Conservation (phyloP, 2,329 filamentous ascomycete species). For the Davidsoniella virescens region DNA sequence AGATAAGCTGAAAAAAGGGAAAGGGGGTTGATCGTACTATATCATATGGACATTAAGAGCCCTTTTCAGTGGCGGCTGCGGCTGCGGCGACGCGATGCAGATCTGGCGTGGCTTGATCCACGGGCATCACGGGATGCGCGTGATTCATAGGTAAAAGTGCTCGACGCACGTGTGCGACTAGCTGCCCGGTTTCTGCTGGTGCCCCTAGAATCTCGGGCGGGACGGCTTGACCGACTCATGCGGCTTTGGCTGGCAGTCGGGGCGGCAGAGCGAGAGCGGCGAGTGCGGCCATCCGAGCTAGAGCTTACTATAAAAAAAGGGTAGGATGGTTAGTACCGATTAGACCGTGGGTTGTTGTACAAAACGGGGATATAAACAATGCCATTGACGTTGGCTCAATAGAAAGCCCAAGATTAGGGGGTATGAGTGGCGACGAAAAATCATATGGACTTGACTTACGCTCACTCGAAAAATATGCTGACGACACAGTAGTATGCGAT, state of each 20-base stretch:
- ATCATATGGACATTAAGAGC: background rate
- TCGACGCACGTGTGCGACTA: no score
- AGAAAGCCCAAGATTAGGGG: background rate
- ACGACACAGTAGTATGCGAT: conserved; percentile 4
- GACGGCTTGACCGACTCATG: conserved; percentile 4
- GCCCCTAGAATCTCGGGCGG: conserved; percentile 7
- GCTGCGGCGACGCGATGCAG: conserved; percentile 3
- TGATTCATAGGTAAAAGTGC: no score
- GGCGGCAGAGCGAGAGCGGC: conserved; percentile 13
- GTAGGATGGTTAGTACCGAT: conserved; percentile 15
- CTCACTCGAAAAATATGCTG: conserved; percentile 6
- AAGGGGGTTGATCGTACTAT: background rate
- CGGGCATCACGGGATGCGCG: background rate
- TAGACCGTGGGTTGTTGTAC: background rate
- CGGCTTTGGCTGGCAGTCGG: conserved; percentile 1
- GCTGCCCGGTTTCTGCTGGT: conserved; percentile 15
- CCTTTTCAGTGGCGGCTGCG: conserved; percentile 1
- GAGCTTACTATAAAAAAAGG: conserved; percentile 25
- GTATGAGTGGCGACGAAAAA: background rate
- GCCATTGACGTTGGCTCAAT: no score
- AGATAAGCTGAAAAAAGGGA: no score
- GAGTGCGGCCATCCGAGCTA: conserved; percentile 29
- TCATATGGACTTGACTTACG: background rate
- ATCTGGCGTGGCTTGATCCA: background rate
- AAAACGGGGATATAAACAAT: no score